These are phyloP conservation scores for Truncatella angustata DNA, from an alignment of 2,329 filamentous ascomycete genomes.

Conservation along the genomic window DNA sequence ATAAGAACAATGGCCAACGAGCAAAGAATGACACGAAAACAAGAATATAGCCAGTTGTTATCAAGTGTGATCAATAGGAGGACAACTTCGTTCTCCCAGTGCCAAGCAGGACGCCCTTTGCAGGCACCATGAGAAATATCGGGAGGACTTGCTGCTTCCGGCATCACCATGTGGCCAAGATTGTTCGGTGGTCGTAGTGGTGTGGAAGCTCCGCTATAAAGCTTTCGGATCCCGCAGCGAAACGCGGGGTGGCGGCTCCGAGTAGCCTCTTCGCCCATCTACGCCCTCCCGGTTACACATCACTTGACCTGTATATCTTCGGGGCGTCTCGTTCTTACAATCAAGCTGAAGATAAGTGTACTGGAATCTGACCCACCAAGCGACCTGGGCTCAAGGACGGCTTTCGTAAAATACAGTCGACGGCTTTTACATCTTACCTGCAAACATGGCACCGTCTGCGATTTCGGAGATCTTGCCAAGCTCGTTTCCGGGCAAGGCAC, in stretches of 20 bases:
- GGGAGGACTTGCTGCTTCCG: neutral
- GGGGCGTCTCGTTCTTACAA: neutral
- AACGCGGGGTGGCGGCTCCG: neutral
- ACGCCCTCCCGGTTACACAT: neutral
- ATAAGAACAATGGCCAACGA: too few species aligned
- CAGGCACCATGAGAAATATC: neutral
- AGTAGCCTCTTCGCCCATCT: neutral
- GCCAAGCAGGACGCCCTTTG: too few species aligned
- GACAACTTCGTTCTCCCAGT: too few species aligned
- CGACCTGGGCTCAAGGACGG: neutral
- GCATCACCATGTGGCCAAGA: neutral
- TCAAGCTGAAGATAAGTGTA: too few species aligned
- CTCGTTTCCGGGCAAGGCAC: slow-evolving; percentile 15
- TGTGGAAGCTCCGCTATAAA: neutral
- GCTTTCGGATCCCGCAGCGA: neutral
- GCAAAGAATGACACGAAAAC: too few species aligned
- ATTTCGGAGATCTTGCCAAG: slow-evolving; percentile 21
- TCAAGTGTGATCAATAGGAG: too few species aligned
- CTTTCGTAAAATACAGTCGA: neutral
- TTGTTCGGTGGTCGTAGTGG: neutral
- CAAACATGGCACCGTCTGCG: slow-evolving; percentile 31
- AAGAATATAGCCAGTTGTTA: too few species aligned
- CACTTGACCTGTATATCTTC: neutral
- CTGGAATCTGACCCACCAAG: too few species aligned
- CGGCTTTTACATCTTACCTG: neutral